These are phyloP conservation scores for Stephania japonica DNA, from an alignment of 164 flowering plant genomes.

Conservation along the genomic window DNA sequence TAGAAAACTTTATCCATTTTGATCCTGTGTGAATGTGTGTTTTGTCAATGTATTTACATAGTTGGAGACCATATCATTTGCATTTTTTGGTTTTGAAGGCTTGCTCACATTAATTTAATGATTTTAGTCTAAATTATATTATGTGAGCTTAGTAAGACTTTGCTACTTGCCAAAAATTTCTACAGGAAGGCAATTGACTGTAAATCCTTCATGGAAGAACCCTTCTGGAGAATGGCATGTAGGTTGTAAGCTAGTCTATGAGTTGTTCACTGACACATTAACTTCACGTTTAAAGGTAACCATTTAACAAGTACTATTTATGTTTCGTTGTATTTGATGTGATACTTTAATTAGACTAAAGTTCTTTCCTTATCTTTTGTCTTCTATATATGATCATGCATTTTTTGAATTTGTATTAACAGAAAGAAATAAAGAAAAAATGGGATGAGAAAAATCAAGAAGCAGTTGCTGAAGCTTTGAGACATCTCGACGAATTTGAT, in stretches of 20 bases:
- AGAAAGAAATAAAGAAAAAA: slow-evolving; percentile 85
- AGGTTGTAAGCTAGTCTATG: slow-evolving; percentile 79
- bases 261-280: slow-evolving; percentile 70
- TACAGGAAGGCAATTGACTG: slow-evolving; percentile 52
- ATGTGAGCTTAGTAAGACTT: neutral
- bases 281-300: slow-evolving; percentile 84
- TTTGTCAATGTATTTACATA: too few species aligned
- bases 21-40: too few species aligned
- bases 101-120: neutral
- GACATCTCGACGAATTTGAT: slow-evolving; percentile 71
- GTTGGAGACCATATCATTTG: neutral
- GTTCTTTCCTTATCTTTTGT: neutral
- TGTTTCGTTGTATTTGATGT: neutral
- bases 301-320: neutral
- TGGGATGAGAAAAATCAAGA: slow-evolving; percentile 95
- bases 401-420: slow-evolving; percentile 15
- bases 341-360: neutral
- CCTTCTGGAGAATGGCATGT: slow-evolving; percentile 97
- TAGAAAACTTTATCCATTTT: too few species aligned
- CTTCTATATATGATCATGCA: neutral
- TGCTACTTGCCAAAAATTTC: neutral
- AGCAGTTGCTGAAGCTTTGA: slow-evolving; percentile 79
- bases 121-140: neutral
- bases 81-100: neutral
- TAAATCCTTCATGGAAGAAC: slow-evolving; percentile 82